Evolutionary conservation across 257 asterid genomes (phyloP).

Genomic region (Avicennia marina): DNA sequence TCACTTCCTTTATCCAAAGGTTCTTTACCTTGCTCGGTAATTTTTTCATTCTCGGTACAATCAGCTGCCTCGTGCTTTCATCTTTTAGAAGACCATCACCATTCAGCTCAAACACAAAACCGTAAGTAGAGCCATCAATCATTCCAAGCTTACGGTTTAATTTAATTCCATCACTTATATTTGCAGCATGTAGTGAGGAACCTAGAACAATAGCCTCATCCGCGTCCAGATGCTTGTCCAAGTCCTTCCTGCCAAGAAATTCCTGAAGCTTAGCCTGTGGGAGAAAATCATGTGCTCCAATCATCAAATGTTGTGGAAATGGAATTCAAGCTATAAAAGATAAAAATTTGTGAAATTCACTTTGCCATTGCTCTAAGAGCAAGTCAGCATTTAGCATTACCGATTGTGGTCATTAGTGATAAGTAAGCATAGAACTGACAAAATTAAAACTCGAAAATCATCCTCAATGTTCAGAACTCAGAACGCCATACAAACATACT

Average conservation of each 20-base stretch:
- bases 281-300: constrained; percentile 7
- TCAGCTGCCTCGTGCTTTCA: constrained; percentile 74
- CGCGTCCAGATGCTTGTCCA: constrained; percentile 94
- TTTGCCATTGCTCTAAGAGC: constrained; percentile 6
- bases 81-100: constrained; percentile 83
- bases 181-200: constrained; percentile 96
- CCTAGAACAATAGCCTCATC: constrained; percentile 97
- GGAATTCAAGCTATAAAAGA: constrained; percentile 9
- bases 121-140: constrained; percentile 93
- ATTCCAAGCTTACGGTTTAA: constrained; percentile 97
- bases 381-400: constrained; percentile 4
- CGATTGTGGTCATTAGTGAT: background rate
- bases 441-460: too few relatives aligned
- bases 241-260: constrained; percentile 87
- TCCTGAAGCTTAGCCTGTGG: constrained; percentile 93
- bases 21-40: constrained; percentile 81
- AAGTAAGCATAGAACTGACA: constrained; percentile 9
- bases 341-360: background rate
- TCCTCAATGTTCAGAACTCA: too few relatives aligned
- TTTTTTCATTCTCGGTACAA: constrained; percentile 92
- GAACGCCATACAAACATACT: too few relatives aligned
- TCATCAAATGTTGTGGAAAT: constrained; percentile 9
- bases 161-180: constrained; percentile 96
- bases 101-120: constrained; percentile 69
- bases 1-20: constrained; percentile 9